Evolutionary conservation across 345 rosid genomes (phyloP).

Genomic region (Citrus maxima): DNA sequence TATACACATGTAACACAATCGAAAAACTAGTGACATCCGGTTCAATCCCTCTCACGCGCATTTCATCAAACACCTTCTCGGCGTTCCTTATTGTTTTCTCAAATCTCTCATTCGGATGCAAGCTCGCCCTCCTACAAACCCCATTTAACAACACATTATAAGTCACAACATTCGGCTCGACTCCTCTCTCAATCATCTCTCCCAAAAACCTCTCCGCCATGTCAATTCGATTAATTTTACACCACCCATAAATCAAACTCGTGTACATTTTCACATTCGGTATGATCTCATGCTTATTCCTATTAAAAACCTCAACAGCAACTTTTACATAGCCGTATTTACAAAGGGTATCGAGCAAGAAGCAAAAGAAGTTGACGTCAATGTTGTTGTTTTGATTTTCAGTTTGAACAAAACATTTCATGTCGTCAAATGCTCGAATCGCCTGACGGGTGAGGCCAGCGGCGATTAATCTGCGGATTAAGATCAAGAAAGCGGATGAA

Average conservation of each 20-base stretch:
- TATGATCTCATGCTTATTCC: conserved; percentile 37
- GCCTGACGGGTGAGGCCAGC: conserved; percentile 94
- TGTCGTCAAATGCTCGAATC: conserved; percentile 71
- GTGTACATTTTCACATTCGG: conserved; percentile 56
- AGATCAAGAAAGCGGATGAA: conserved; percentile 55
- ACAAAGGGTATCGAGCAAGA: conserved; percentile 71
- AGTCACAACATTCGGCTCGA: conserved; percentile 68
- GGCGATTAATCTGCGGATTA: conserved; percentile 64
- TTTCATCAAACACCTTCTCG: conserved; percentile 80
- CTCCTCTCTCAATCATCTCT: conserved; percentile 63
- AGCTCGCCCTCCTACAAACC: conserved; percentile 70
- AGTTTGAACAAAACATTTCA: conserved; percentile 39
- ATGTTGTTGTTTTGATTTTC: conserved; percentile 2
- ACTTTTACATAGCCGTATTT: conserved; percentile 69
- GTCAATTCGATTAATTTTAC: conserved; percentile 63
- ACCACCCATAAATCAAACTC: conserved; percentile 75
- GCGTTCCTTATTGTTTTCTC: conserved; percentile 59
- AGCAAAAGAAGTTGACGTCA: conserved; percentile 41
- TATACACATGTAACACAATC: conserved; percentile 70
- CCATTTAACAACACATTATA: conserved; percentile 77
- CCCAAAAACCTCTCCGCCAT: conserved; percentile 70
- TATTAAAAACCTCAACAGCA: conserved; percentile 61
- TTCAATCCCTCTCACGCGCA: conserved; percentile 69
- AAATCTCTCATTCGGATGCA: conserved; percentile 67
- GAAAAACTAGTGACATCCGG: conserved; percentile 83